Conservation (phyloP, 495 filamentous ascomycete genomes). For the Aspergillus steynii region DNA sequence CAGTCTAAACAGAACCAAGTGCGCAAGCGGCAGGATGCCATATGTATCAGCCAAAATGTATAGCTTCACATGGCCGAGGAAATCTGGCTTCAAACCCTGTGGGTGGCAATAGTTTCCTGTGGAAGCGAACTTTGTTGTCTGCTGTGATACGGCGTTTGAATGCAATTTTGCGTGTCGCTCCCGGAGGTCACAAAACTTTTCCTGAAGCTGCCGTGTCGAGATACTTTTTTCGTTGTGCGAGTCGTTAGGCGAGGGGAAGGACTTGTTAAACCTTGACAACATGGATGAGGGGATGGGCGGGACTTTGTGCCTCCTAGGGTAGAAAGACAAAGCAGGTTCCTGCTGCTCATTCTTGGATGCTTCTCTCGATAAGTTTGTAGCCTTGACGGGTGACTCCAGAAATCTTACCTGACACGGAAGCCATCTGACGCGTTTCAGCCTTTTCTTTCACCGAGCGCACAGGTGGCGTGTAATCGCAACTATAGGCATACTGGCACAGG, state of each 20-base stretch:
- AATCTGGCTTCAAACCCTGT: constrained; percentile 39
- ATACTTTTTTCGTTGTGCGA: constrained; percentile 18
- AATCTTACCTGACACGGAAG: background rate
- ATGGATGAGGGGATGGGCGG: constrained; percentile 2
- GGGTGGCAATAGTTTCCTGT: constrained; percentile 7
- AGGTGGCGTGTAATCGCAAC: constrained; percentile 24
- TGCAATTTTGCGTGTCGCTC: background rate
- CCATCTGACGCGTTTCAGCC: too few relatives aligned
- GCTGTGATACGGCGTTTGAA: background rate
- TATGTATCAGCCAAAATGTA: constrained; percentile 43
- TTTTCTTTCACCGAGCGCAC: background rate
- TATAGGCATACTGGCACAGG: constrained; percentile 31
- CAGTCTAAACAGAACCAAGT: constrained; percentile 35
- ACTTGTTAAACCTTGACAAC: background rate
- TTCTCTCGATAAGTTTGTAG: background rate
- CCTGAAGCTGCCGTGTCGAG: constrained; percentile 15
- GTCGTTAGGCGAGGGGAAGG: background rate
- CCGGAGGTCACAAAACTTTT: constrained; percentile 6
- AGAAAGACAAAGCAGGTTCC: too few relatives aligned
- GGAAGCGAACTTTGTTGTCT: constrained; percentile 5
- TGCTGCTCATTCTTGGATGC: too few relatives aligned
- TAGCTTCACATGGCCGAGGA: constrained; percentile 37
- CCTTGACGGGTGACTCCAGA: background rate
- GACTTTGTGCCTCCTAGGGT: too few relatives aligned
- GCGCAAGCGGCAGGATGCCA: constrained; percentile 30